Conservation (phyloP, 2,329 filamentous ascomycete species). For the Pleoardoris graminearum region DNA sequence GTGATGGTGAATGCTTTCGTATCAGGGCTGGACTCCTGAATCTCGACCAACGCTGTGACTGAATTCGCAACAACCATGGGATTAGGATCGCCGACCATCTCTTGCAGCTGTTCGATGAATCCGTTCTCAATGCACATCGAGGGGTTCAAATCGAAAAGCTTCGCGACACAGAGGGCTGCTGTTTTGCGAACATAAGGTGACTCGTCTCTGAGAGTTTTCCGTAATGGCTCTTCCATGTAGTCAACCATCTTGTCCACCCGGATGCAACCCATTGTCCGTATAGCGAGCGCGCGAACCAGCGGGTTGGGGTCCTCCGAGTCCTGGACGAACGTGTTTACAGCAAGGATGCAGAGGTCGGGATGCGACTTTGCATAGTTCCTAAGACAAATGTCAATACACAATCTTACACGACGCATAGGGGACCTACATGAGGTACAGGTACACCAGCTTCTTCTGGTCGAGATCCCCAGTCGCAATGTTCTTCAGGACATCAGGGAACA, state of each 20-base stretch:
- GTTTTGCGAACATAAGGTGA: slow-evolving; percentile 98
- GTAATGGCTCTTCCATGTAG: slow-evolving; percentile 97
- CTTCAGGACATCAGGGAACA: slow-evolving; percentile 97
- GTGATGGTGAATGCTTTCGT: slow-evolving; percentile 85
- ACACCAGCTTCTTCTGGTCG: slow-evolving; percentile 99
- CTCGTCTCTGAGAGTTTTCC: slow-evolving; percentile 95
- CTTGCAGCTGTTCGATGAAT: slow-evolving; percentile 89
- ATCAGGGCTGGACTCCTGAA: slow-evolving; percentile 86
- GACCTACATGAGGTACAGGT: slow-evolving; percentile 88
- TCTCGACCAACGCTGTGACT: slow-evolving; percentile 90
- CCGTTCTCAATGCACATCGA: slow-evolving; percentile 94
- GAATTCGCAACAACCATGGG: slow-evolving; percentile 99
- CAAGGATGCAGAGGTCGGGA: slow-evolving; percentile 96
- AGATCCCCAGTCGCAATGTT: slow-evolving; percentile 95
- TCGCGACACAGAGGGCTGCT: slow-evolving; percentile 95
- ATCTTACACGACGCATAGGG: not conserved
- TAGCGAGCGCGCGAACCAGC: slow-evolving; percentile 88
- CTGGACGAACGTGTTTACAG: slow-evolving; percentile 98
- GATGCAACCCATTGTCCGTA: slow-evolving; percentile 98
- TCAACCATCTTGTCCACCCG: slow-evolving; percentile 99
- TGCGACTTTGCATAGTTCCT: slow-evolving; percentile 99
- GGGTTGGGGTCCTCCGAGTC: slow-evolving; percentile 99
- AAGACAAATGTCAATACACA: slow-evolving; percentile 15
- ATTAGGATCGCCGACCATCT: slow-evolving; percentile 95
- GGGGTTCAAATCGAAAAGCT: slow-evolving; percentile 94